These are phyloP conservation scores for Massarina eburnea DNA, from an alignment of 2,329 filamentous ascomycete species.

Conservation along the genomic window DNA sequence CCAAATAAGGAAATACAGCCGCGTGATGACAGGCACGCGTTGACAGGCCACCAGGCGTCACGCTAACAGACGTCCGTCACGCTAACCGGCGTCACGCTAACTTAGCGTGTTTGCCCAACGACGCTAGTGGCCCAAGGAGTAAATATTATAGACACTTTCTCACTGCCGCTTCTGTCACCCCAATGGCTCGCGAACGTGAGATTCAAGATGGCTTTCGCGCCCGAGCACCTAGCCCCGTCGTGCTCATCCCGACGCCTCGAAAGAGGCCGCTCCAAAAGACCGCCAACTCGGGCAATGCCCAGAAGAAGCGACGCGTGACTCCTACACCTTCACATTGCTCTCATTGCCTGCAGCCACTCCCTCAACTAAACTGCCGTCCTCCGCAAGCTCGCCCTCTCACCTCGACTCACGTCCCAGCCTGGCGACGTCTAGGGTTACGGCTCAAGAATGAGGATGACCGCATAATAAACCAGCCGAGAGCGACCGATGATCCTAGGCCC, in stretches of 20 bases:
- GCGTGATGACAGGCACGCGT: no score
- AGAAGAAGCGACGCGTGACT: not conserved
- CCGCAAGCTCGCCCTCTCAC: not conserved
- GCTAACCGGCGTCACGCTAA: no score
- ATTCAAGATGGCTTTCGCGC: not conserved
- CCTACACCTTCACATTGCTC: no score
- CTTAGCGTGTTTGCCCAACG: no score
- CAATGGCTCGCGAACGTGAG: not conserved
- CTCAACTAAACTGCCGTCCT: not conserved
- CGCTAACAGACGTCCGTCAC: no score
- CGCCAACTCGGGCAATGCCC: not conserved
- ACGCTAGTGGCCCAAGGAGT: no score
- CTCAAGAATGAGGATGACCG: not conserved
- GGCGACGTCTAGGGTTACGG: conserved; percentile 3
- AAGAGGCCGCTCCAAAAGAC: conserved; percentile 2
- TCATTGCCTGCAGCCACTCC: not conserved
- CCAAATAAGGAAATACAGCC: no score
- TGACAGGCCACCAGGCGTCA: no score
- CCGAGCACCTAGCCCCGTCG: not conserved
- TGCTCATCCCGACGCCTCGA: not conserved
- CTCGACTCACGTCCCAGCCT: conserved; percentile 1
- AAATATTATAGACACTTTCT: no score
- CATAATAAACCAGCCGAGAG: no score
- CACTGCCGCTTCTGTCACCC: no score
- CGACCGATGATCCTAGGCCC: no score